Evolutionary conservation across 257 asterid species (phyloP).

Genomic region (Fraxinus excelsior): DNA sequence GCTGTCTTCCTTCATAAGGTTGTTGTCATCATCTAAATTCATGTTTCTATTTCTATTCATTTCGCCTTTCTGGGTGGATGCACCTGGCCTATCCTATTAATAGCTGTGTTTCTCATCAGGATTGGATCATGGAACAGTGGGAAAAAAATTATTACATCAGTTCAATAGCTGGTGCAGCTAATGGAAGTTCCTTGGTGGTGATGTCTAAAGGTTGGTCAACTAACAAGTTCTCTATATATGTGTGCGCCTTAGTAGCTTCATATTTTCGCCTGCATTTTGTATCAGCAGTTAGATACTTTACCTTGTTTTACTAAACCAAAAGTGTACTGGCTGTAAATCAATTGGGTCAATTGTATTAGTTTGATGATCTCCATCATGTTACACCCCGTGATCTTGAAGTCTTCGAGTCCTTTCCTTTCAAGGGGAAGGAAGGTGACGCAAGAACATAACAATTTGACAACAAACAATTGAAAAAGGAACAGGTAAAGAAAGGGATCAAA

Average conservation of each 20-base stretch:
- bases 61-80: constrained; percentile 43
- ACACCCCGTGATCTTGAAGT: too few relatives aligned
- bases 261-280: too few relatives aligned
- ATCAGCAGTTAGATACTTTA: not conserved
- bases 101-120: constrained; percentile 63
- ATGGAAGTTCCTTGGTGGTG: constrained; percentile 82
- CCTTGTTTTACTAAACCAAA: too few relatives aligned
- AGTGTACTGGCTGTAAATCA: too few relatives aligned
- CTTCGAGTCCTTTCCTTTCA: too few relatives aligned
- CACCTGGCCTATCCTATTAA: constrained; percentile 43
- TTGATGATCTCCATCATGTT: too few relatives aligned
- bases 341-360: too few relatives aligned
- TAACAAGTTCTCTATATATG: not conserved
- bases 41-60: constrained; percentile 4
- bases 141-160: constrained; percentile 94
- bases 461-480: too few relatives aligned
- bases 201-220: constrained; percentile 86
- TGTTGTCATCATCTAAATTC: not conserved
- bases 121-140: constrained; percentile 99
- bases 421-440: too few relatives aligned
- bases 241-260: not conserved
- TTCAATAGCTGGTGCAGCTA: constrained; percentile 94
- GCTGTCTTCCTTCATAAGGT: not conserved
- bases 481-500: too few relatives aligned
- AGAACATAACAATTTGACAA: too few relatives aligned